phyloP scores from a whole-genome alignment of 1,139 yeast species.

The Protomyces inundatus region DNA sequence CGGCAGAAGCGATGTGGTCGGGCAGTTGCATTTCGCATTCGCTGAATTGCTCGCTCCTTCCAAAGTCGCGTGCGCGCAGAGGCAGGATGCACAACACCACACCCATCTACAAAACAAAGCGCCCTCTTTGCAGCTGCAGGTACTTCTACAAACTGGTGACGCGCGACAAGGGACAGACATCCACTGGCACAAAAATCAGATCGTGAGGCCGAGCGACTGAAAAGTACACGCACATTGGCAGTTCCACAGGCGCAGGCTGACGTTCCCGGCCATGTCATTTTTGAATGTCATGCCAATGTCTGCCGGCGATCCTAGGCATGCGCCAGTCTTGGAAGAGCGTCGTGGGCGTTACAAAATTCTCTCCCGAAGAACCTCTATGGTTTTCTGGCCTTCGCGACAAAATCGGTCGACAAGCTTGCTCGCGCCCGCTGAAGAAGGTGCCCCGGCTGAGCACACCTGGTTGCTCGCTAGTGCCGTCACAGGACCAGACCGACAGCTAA shows the following conservation, averaged over 20 bases:
- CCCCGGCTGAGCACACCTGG: conserved; percentile 12
- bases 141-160: no score
- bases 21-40: no score
- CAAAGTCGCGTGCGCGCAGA: no score
- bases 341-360: conserved; percentile 23
- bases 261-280: conserved; percentile 26
- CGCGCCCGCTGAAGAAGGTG: background rate
- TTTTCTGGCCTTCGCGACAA: conserved; percentile 16
- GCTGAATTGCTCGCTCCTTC: no score
- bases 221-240: background rate
- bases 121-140: no score
- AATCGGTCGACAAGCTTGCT: background rate
- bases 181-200: no score
- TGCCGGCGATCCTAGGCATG: conserved; percentile 23
- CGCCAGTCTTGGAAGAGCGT: background rate
- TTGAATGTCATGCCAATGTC: conserved; percentile 28
- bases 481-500: conserved; percentile 5
- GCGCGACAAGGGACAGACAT: no score
- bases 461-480: conserved; percentile 12
- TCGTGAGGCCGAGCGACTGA: background rate
- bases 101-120: no score
- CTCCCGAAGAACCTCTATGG: conserved; percentile 22
- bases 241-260: no score
- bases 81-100: no score
- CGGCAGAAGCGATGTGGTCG: no score